Conservation (phyloP, 495 filamentous ascomycete genomes). For the Penicillium chermesinum region DNA sequence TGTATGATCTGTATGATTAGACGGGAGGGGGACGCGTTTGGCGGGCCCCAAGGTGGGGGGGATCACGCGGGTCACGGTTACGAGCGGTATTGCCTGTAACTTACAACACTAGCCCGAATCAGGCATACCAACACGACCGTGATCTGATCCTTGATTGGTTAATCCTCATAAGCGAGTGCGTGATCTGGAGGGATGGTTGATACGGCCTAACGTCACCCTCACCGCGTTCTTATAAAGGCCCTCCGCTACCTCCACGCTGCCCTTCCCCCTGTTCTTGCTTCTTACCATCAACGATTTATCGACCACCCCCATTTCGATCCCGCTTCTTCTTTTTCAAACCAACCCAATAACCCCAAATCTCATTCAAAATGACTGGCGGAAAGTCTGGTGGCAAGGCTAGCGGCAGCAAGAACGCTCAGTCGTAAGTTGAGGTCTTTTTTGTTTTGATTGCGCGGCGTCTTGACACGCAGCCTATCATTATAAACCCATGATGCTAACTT, state of each 20-base stretch:
- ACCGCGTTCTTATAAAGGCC: slow-evolving; percentile 45
- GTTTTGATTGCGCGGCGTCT: background rate
- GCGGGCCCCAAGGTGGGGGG: slow-evolving; percentile 9
- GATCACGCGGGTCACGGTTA: slow-evolving; percentile 15
- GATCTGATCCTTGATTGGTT: slow-evolving; percentile 39
- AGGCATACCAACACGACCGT: slow-evolving; percentile 18
- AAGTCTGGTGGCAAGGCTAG: slow-evolving; percentile 99
- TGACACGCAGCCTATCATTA: background rate
- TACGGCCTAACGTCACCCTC: slow-evolving; percentile 39
- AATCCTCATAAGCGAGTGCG: slow-evolving; percentile 45
- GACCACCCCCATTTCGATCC: slow-evolving; percentile 9
- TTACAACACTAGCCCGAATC: slow-evolving; percentile 30
- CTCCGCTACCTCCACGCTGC: slow-evolving; percentile 28
- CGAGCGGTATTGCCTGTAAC: slow-evolving; percentile 9
- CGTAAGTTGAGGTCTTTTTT: slow-evolving; percentile 49
- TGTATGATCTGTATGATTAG: slow-evolving; percentile 52
- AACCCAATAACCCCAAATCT: slow-evolving; percentile 27
- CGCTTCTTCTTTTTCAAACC: slow-evolving; percentile 16
- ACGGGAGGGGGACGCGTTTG: slow-evolving; percentile 22
- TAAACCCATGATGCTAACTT: background rate
- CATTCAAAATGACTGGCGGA: slow-evolving; percentile 94
- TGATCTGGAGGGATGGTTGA: slow-evolving; percentile 42
- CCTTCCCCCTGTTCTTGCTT: slow-evolving; percentile 22
- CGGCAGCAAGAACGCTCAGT: slow-evolving; percentile 94
- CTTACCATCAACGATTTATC: slow-evolving; percentile 20